phyloP scores from a whole-genome alignment of 1,284 basidiomycete genomes.

The Anthracocystis panici-leucophaei region DNA sequence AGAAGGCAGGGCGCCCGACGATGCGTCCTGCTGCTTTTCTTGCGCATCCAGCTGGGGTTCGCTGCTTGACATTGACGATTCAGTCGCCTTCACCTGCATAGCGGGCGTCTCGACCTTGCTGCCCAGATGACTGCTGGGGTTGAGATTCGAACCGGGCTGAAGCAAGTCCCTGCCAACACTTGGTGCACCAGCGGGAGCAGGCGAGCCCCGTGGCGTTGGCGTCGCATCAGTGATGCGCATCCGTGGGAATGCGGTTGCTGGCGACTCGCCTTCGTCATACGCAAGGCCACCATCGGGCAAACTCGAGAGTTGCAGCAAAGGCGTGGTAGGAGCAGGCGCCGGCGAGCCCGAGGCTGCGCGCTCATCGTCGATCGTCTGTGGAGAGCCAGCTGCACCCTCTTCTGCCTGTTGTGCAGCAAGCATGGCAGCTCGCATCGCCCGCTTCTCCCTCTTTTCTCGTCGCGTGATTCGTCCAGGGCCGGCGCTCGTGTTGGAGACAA shows the following conservation, averaged over 20 bases:
- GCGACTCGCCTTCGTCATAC: constrained; percentile 49
- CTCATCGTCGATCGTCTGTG: constrained; percentile 8
- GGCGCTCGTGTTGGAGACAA: constrained; percentile 43
- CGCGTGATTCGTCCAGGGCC: constrained; percentile 57
- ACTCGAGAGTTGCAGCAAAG: constrained; percentile 29
- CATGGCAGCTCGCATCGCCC: constrained; percentile 50
- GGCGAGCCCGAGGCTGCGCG: constrained; percentile 35
- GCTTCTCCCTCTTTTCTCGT: constrained; percentile 59
- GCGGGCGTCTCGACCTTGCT: background rate
- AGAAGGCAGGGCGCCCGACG: constrained; percentile 45
- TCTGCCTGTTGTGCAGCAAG: constrained; percentile 27
- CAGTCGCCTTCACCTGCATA: background rate
- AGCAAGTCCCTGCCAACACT: constrained; percentile 40
- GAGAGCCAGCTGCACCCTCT: constrained; percentile 22
- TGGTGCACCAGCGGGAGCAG: constrained; percentile 35
- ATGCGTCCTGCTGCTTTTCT: constrained; percentile 12
- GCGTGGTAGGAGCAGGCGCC: constrained; percentile 37
- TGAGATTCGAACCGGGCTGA: constrained; percentile 22
- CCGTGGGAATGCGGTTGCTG: constrained; percentile 54
- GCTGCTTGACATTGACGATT: constrained; percentile 6
- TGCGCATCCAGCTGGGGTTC: constrained; percentile 4
- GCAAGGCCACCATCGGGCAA: constrained; percentile 19
- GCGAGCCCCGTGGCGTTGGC: constrained; percentile 57
- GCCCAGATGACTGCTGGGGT: constrained; percentile 14
- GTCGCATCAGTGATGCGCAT: constrained; percentile 63